Evolutionary conservation across 1,139 yeast species (phyloP).

Genomic region (Kodamaea alishanica): DNA sequence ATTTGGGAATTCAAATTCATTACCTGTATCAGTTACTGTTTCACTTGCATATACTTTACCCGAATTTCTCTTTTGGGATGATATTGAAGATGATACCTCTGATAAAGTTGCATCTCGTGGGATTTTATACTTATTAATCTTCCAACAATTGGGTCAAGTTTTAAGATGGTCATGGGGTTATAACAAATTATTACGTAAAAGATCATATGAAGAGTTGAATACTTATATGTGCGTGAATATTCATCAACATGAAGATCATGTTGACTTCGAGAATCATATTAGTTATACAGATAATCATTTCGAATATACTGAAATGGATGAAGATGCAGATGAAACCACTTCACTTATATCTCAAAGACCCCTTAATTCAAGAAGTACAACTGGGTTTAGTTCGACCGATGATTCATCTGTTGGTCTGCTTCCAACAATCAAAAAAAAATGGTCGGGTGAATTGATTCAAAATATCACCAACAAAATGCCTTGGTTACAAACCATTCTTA

Average conservation of each 20-base stretch:
- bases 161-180: slow-evolving; percentile 93
- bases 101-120: slow-evolving; percentile 81
- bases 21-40: slow-evolving; percentile 75
- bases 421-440: too few relatives aligned
- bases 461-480: slow-evolving; percentile 6
- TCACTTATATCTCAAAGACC: neutral
- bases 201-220: slow-evolving; percentile 41
- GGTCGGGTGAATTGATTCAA: too few relatives aligned
- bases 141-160: slow-evolving; percentile 83
- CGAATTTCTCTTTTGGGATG: slow-evolving; percentile 64
- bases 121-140: slow-evolving; percentile 67
- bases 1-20: slow-evolving; percentile 77
- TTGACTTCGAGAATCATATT: slow-evolving; percentile 10
- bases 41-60: slow-evolving; percentile 72
- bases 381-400: slow-evolving; percentile 1
- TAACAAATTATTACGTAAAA: slow-evolving; percentile 60
- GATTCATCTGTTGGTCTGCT: slow-evolving; percentile 2
- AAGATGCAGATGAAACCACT: neutral
- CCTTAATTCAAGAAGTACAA: neutral
- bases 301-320: neutral
- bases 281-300: neutral
- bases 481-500: slow-evolving; percentile 22
- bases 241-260: slow-evolving; percentile 12
- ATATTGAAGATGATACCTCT: slow-evolving; percentile 57
- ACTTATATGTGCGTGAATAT: slow-evolving; percentile 20